Conservation (phyloP, 768 basidiomycete genomes). For the Fomitopsis serialis region DNA sequence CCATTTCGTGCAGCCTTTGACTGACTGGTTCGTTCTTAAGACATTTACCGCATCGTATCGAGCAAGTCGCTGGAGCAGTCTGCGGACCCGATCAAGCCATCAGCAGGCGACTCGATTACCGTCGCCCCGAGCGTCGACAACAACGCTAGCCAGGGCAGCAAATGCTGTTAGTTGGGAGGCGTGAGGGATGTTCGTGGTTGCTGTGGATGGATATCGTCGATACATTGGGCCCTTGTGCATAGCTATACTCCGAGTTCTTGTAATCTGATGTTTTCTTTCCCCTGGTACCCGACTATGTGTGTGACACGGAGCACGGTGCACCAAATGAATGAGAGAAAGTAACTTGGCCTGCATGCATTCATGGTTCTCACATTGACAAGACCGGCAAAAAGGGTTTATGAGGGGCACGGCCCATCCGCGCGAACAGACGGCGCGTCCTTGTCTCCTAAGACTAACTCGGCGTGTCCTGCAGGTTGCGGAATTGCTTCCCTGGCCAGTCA, state of each 20-base stretch:
- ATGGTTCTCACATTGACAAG: no score
- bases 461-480: constrained; percentile 81
- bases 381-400: constrained; percentile 84
- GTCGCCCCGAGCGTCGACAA: constrained; percentile 73
- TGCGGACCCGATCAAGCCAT: constrained; percentile 70
- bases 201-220: background rate
- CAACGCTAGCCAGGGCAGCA: constrained; percentile 47
- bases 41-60: constrained; percentile 97
- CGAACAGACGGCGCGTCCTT: constrained; percentile 81
- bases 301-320: no score
- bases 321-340: no score
- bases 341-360: no score
- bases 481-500: constrained; percentile 90
- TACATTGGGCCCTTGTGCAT: constrained; percentile 4
- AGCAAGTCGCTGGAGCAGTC: constrained; percentile 90
- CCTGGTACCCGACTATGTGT: background rate
- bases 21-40: constrained; percentile 33
- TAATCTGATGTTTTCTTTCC: constrained; percentile 4
- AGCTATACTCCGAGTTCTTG: constrained; percentile 1
- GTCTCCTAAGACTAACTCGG: constrained; percentile 93
- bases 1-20: background rate
- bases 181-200: background rate
- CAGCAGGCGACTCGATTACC: constrained; percentile 79
- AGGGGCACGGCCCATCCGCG: constrained; percentile 68
- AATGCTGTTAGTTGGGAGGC: constrained; percentile 51